Base-by-base conservation (phyloP, 2,329 filamentous ascomycete genomes). In the Annulohypoxylon truncatum region DNA sequence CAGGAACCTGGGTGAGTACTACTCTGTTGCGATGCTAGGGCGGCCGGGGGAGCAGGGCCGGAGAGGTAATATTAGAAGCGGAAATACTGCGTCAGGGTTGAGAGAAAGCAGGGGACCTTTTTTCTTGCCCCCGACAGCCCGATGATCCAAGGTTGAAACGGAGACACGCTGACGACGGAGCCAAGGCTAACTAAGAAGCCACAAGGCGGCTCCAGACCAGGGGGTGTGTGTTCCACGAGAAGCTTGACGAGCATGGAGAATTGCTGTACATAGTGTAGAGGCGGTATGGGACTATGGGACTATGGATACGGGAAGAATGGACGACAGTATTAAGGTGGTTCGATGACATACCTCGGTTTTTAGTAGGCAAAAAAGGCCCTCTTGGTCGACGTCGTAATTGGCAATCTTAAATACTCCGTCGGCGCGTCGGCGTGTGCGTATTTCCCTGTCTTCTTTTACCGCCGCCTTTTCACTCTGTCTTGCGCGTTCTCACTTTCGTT, bases 381-480 rank as follows among this genome's bases (percentile, higher is more conserved):
- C 58, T 52, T 61, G 28, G 56, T 57, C 31, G 61, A 66, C 51
- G 61, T 70, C 61, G 64, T 52, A 68, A 38, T 68, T 69, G 54
- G 70, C 59, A 71, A 73, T 70, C 65, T 74, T 68, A 75, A 72
- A 70, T 70, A 60, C 63, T 69, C 64, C 64, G 70, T 70, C 66
- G 63, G 60, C 57, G 61, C 64, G 70, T 70, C 67, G 63, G 60
- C 57, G 61, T 31, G 44, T 48, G 28, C 51, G 55, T 63, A 31
- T 66, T 64, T 52, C 55, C 55, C 59, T 66, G 63, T 66, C 42
- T 33, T 48, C 29, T 47, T 63, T 15, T 40, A 33, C 46, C 50
- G 29, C 38, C 29, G 44, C 15, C 20, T 53, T 53, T n/a, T 42
- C 44, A 52, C 28, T 51, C 18, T 51, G 18, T 52, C 22, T 48